These are phyloP conservation scores for Aspergillus cejpii DNA, from an alignment of 2,329 filamentous ascomycete genomes.

Conservation along the genomic window DNA sequence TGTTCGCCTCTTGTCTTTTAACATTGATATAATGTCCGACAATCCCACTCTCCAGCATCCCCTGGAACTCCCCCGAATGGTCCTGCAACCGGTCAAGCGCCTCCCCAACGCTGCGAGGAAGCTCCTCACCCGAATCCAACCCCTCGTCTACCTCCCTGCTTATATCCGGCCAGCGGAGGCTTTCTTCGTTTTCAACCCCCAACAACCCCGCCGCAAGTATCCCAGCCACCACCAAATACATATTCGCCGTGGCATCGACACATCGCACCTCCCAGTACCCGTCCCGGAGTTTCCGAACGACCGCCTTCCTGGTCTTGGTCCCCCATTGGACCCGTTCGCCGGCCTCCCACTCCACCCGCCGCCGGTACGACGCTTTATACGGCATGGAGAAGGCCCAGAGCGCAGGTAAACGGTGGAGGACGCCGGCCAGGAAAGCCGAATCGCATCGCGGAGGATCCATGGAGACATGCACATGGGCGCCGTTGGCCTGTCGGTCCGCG, in stretches of 20 bases:
- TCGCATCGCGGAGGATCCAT: conserved; percentile 5
- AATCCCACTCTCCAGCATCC: too few species aligned
- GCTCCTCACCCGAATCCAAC: too few species aligned
- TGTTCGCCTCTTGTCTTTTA: too few species aligned
- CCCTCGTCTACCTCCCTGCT: too few species aligned
- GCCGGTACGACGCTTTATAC: conserved; percentile 11
- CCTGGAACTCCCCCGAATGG: too few species aligned
- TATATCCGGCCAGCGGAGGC: too few species aligned
- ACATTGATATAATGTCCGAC: too few species aligned
- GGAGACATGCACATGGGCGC: conserved; percentile 17
- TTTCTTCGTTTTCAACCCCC: too few species aligned
- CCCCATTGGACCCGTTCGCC: conserved; percentile 15
- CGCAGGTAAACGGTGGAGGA: conserved; percentile 6
- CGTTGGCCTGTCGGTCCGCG: conserved; percentile 1
- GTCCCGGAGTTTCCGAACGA: conserved; percentile 16
- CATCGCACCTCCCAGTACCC: conserved; percentile 20
- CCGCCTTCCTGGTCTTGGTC: conserved; percentile 11
- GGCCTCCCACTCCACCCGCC: conserved; percentile 3
- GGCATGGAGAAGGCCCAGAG: conserved; percentile 13
- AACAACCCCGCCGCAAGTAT: conserved; percentile 13
- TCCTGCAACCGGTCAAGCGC: too few species aligned
- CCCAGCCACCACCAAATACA: conserved; percentile 18
- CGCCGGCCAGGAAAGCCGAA: conserved; percentile 11
- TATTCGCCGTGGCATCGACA: conserved; percentile 20
- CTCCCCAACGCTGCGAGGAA: too few species aligned